These are phyloP conservation scores for Alternaria viburni DNA, from an alignment of 2,329 filamentous ascomycete genomes.

Conservation along the genomic window DNA sequence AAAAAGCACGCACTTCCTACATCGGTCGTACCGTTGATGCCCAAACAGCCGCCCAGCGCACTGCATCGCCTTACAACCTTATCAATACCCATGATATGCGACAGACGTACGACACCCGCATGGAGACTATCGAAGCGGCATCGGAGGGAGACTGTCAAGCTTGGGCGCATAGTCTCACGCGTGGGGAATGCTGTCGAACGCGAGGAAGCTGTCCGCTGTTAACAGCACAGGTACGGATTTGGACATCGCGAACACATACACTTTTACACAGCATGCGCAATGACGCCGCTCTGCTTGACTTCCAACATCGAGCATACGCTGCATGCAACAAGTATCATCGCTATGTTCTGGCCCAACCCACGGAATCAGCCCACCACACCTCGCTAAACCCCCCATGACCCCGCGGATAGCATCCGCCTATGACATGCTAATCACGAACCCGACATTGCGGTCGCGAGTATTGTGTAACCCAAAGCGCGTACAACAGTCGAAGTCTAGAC, in stretches of 20 bases:
- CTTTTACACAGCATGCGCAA: not conserved
- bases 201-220: not conserved
- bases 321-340: not conserved
- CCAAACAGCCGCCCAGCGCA: not conserved
- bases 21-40: not conserved
- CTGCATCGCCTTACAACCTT: too few relatives aligned
- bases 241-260: not conserved
- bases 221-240: not conserved
- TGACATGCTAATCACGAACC: not conserved
- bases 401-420: not conserved
- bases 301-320: not conserved
- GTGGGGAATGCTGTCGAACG: not conserved
- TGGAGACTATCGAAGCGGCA: not conserved
- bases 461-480: constrained; percentile 2
- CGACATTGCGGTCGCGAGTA: not conserved
- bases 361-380: constrained; percentile 4
- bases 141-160: not conserved
- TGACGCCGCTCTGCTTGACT: not conserved
- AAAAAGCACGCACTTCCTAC: not conserved
- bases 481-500: not conserved
- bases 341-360: not conserved
- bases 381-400: constrained; percentile 3
- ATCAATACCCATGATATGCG: not conserved
- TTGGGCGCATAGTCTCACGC: not conserved
- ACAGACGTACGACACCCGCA: not conserved